Base-by-base conservation (phyloP, 495 filamentous ascomycete species). In the Trichoderma orchidacearum region DNA sequence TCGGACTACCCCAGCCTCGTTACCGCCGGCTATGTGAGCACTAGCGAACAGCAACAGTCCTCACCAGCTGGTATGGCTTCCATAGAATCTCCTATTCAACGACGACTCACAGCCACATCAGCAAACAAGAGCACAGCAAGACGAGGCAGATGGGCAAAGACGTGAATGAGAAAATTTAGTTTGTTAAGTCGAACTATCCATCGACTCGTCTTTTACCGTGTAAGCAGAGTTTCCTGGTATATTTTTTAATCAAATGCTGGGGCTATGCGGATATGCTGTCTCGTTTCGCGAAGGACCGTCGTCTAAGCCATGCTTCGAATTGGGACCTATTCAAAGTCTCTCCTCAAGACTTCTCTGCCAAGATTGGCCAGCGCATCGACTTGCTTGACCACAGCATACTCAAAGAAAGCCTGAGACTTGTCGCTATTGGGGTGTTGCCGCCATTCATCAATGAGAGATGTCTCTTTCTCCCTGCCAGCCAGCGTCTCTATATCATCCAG, bases 401-500 rank as follows among this genome's bases (percentile, higher is more conserved):
- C 58, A 48, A 75, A 74, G 54, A 76, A 73, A 7, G 55, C 56
- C 4, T 27, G 61, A 1, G 65, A 69, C 5, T 64, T 64, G 1
- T 56, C 48, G 34, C 69, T 61, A 7, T 63, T 58, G 0, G 67
- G 71, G 36, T 75, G 56, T n/a, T 55, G 58, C n/a, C 56, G 58
- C 66, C 73, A 75, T 6, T 60, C 59, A n/a, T 63, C 54, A 23
- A 76, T 55, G 15, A 76, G 18, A 0, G 52, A 52, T 3, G 67
- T 65, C 53, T 71, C 66, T n/a, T 54, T 63, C 30, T 70, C 61
- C 0, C 73, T 67, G 3, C 68, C 70, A 3, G 59, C 38, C 3
- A 76, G 57, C 18, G 55, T 60, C 62, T 70, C 68, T 13, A 75
- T 34, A 15, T 76, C 69, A 11, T 59, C 54, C 48, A 76, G 59